Evolutionary conservation across 306 rosid species (phyloP), one percentile per base, ranked within the genome.

Genomic region (Dicorynia guianensis): DNA sequence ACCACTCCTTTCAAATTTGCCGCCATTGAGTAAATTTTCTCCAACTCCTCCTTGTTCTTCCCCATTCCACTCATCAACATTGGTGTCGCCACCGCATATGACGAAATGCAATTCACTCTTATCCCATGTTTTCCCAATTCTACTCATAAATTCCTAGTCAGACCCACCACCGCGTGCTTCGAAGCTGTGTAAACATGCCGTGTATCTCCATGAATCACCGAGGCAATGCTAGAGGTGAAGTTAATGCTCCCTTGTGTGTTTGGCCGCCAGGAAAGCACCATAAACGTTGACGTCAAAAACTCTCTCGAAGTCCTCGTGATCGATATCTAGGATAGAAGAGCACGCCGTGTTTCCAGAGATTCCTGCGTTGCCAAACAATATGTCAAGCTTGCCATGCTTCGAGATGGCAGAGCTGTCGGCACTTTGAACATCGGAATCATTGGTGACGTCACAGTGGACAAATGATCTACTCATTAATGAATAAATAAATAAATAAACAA

Each of bases 161-260:
- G 78, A 8, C 96, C 96, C 69, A 87, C 86, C 69, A 87, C 72
- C 4, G 92, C 92, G 5, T 85, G 79, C 88, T 90, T 87, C 11
- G 96, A 87, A 35, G 67, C 60, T 13, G 85, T 7, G 74, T 87
- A 90, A 0, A 84, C 80, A 11, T 85, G 89, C 1, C 86, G 33
- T 8, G 74, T 9, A 11, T 49, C 85, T 0, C 77, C 86, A 1
- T 75, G 38, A 3, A 10, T 72, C 43, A 49, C 83, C 0, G 96
- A 72, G 0, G 79, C 75, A 7, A 80, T 35, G 15, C 96, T 87
- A 0, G 92, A 7, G 0, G 89, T 90, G 83, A 86, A 90, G 20
- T 85, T 38, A 8, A 87, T 87, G 46, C 75, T 68, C 1, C 92
- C 95, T 3, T 59, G 87, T 90, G 40, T 90, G 83, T 69, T 87